Evolutionary conservation across 177 flowering plant species (phyloP), one percentile per base, ranked within the genome.

Genomic region (Vitis hybrid): DNA sequence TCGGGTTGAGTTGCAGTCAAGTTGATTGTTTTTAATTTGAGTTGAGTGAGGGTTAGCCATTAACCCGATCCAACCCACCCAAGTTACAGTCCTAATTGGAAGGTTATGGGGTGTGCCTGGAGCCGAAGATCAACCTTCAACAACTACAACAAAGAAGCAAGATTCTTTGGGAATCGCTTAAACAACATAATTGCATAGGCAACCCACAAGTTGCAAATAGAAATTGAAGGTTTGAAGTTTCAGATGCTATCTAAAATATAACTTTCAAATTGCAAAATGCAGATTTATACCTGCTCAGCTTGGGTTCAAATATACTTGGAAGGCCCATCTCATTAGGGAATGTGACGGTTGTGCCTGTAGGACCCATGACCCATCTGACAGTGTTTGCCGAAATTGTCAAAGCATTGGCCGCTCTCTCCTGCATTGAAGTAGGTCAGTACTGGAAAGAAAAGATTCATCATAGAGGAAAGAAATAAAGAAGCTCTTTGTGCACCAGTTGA

Each of bases 321-420:
- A 85, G 73, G 17, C 81, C 88, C 19, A 79, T 63, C 34, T 85
- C 89, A 15, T 71, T 50, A 6, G 88, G 74, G 69, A 85, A 87
- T 11, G 76, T 76, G 4, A 85, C 87, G 26, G 66, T 30, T 1
- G 87, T 85, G 13, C 91, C 91, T 52, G 75, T 66, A 4, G 86
- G 87, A 49, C 86, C 84, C 51, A 75, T 74, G n/a, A 76, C 72
- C 83, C 84, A 83, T 75, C 87, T 71, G 18, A 85, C 78, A 18
- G 78, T 65, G 59, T 78, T 77, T 32, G 87, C 60, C 11, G 74
- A 58, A 66, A 80, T 73, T 19, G 51, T 49, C 70, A 69, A 51
- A 6, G 85, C 73, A 69, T 76, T 79, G 17, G 82, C 79, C 68
- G 85, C 81, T 70, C 65, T 87, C 75, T 87, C 88, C 89, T 87